phyloP scores from a whole-genome alignment of 2,329 filamentous ascomycete genomes.

The Fusarium sp. region DNA sequence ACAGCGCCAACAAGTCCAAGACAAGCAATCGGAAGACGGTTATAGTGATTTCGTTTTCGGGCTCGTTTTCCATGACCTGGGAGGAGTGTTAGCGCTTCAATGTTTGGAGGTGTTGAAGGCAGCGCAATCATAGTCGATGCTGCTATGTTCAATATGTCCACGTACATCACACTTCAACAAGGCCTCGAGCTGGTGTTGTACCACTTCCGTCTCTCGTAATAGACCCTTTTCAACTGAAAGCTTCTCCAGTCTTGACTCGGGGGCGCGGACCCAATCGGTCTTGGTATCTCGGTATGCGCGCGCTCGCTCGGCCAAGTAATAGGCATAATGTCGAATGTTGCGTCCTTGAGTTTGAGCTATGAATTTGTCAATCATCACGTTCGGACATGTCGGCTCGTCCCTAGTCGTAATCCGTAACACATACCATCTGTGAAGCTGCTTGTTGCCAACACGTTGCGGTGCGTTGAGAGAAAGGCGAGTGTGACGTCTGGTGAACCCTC shows the following conservation, averaged over 20 bases:
- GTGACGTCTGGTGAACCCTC: constrained; percentile 93
- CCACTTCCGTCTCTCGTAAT: constrained; percentile 88
- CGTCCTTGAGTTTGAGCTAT: constrained; percentile 92
- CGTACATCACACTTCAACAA: constrained; percentile 90
- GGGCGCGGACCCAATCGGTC: constrained; percentile 88
- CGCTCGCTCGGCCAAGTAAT: constrained; percentile 86
- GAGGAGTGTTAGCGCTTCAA: constrained; percentile 13
- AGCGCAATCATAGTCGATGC: background rate
- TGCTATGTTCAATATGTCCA: constrained; percentile 31
- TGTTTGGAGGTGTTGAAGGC: background rate
- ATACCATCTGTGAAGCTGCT: constrained; percentile 92
- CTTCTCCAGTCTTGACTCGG: constrained; percentile 85
- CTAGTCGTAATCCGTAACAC: constrained; percentile 48
- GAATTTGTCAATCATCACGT: constrained; percentile 22
- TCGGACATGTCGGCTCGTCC: background rate
- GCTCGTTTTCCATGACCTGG: constrained; percentile 86
- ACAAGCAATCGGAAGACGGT: constrained; percentile 94
- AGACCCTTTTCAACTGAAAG: constrained; percentile 92
- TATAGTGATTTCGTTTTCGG: constrained; percentile 96
- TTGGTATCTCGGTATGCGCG: constrained; percentile 86
- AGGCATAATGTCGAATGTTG: constrained; percentile 92
- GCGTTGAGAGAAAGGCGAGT: constrained; percentile 83
- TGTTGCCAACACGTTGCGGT: constrained; percentile 86
- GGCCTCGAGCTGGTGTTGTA: constrained; percentile 88
- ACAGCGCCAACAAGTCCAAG: constrained; percentile 88